These are phyloP conservation scores for Russula sp. DNA, from an alignment of 768 basidiomycete genomes.

Conservation along the genomic window DNA sequence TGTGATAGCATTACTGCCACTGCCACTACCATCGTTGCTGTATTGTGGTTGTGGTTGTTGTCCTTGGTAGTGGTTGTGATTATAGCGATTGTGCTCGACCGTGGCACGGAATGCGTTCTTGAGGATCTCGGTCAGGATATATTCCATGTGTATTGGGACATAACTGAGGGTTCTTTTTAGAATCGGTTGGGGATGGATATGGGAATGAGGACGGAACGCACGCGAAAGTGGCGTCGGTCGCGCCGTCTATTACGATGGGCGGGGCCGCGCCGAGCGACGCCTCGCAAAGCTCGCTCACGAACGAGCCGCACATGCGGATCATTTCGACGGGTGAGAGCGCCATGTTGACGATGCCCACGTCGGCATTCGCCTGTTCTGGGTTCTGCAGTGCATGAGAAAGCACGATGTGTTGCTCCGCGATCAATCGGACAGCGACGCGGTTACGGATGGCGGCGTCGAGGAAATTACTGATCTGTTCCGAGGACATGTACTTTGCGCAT, in stretches of 20 bases:
- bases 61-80: slow-evolving; percentile 39
- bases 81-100: slow-evolving; percentile 61
- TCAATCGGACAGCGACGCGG: slow-evolving; percentile 82
- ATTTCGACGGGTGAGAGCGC: slow-evolving; percentile 67
- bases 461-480: slow-evolving; percentile 74
- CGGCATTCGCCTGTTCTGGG: slow-evolving; percentile 39
- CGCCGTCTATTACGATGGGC: slow-evolving; percentile 65
- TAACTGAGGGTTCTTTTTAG: slow-evolving; percentile 47
- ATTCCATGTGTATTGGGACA: slow-evolving; percentile 87
- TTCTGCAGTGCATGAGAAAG: slow-evolving; percentile 64
- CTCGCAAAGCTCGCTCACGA: slow-evolving; percentile 79
- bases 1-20: slow-evolving; percentile 32
- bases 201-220: slow-evolving; percentile 43
- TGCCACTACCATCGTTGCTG: no score
- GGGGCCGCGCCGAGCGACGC: slow-evolving; percentile 77
- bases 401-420: slow-evolving; percentile 89
- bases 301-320: slow-evolving; percentile 78
- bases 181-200: not conserved
- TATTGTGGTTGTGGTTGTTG: slow-evolving; percentile 28
- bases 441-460: slow-evolving; percentile 81
- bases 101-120: slow-evolving; percentile 92
- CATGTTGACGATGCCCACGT: slow-evolving; percentile 74
- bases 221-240: slow-evolving; percentile 71
- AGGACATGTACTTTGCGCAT: slow-evolving; percentile 77
- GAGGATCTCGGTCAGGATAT: slow-evolving; percentile 85